phyloP scores from a whole-genome alignment of 2,329 filamentous ascomycete species.

The Sclerotinia sclerotiorum region DNA sequence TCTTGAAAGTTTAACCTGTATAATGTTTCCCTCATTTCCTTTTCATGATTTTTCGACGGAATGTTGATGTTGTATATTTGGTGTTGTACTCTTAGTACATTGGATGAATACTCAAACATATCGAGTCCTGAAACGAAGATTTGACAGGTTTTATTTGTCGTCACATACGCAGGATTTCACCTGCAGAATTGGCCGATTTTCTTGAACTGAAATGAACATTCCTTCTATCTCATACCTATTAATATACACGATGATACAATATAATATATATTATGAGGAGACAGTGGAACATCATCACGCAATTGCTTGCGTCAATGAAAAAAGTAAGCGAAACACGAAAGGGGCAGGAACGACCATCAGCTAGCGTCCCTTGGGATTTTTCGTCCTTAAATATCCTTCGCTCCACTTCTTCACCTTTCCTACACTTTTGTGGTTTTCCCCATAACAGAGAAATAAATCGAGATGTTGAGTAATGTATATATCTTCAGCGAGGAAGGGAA shows the following conservation, averaged over 20 bases:
- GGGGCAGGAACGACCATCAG: not conserved
- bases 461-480: too few species aligned
- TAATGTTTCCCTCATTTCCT: not conserved
- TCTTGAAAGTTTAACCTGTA: too few species aligned
- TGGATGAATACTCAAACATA: not conserved
- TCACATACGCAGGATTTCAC: too few species aligned
- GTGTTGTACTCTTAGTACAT: not conserved
- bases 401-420: not conserved
- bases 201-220: not conserved
- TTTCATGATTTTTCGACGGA: not conserved
- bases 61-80: too few species aligned
- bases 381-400: not conserved
- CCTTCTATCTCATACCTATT: not conserved
- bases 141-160: not conserved
- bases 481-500: not conserved
- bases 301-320: not conserved
- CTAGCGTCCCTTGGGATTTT: not conserved
- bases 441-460: too few species aligned
- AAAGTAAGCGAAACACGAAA: slow-evolving; percentile 3
- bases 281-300: not conserved
- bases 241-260: not conserved
- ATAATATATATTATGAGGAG: not conserved
- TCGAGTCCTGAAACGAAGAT: not conserved
- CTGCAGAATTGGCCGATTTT: too few species aligned
- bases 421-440: not conserved